phyloP scores from a whole-genome alignment of 2,329 filamentous ascomycete species.

The Beauveria sp. region DNA sequence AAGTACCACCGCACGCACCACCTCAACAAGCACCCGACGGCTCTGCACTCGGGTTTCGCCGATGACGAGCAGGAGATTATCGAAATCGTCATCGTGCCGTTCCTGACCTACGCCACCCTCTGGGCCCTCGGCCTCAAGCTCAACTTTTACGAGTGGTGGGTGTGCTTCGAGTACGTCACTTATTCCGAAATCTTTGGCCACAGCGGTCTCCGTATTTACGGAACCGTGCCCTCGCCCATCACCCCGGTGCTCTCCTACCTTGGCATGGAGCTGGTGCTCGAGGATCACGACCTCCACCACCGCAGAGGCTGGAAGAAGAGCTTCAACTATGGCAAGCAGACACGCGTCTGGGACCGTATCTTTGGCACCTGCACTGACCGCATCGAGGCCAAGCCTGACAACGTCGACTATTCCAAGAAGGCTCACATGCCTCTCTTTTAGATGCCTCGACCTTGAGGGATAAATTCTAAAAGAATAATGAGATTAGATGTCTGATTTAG shows the following conservation, averaged over 20 bases:
- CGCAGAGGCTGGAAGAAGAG: conserved; percentile 26
- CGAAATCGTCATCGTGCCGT: conserved; percentile 32
- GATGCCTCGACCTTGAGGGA: no score
- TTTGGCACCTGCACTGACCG: conserved; percentile 8
- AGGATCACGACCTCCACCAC: conserved; percentile 35
- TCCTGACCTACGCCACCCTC: conserved; percentile 30
- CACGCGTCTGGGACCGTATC: conserved; percentile 8
- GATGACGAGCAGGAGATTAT: conserved; percentile 36
- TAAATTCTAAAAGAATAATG: neutral
- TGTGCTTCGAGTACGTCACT: conserved; percentile 36
- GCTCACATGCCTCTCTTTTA: conserved; percentile 1
- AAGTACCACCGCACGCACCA: conserved; percentile 35
- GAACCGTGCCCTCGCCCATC: conserved; percentile 26
- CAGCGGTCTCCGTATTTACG: conserved; percentile 31
- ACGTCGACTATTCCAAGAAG: neutral
- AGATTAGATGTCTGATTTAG: neutral
- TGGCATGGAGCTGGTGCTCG: conserved; percentile 30
- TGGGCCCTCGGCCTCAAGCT: conserved; percentile 29
- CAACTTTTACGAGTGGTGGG: conserved; percentile 40
- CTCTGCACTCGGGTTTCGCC: conserved; percentile 33
- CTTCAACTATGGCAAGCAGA: conserved; percentile 12
- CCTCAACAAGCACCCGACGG: conserved; percentile 34
- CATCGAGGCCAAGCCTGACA: conserved; percentile 8
- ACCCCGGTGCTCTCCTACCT: conserved; percentile 26
- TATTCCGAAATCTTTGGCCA: conserved; percentile 33